Percentiles rank a stretch among this genome's conserved stretches.
Conservation (phyloP, 1,139 yeast genomes). For the Pichia terricola region DNA sequence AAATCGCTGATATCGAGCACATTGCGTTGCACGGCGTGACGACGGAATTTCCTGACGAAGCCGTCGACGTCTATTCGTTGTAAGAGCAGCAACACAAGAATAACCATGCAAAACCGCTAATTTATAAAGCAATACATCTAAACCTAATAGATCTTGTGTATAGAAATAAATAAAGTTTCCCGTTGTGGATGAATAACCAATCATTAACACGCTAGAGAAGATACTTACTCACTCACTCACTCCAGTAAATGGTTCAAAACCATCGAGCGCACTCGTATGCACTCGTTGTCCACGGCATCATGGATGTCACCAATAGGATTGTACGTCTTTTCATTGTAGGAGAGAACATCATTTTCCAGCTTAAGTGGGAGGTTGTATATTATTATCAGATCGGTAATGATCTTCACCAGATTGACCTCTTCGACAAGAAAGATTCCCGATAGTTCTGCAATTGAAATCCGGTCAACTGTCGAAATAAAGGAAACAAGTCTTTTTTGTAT, state of each 20-base stretch:
- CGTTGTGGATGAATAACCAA: too few species aligned
- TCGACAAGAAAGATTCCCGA: conserved; percentile 12
- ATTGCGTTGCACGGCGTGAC: conserved; percentile 49
- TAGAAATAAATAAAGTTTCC: too few species aligned
- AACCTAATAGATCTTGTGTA: too few species aligned
- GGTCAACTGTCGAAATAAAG: conserved; percentile 16
- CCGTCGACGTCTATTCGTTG: conserved; percentile 28
- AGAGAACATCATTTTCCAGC: conserved; percentile 8
- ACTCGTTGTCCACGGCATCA: neutral
- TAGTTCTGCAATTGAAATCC: conserved; percentile 14
- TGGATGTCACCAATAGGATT: neutral
- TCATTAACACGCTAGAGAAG: too few species aligned
- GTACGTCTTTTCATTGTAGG: neutral
- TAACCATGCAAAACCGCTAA: too few species aligned
- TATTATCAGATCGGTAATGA: neutral
- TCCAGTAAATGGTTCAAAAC: neutral
- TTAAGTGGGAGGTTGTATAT: conserved; percentile 17
- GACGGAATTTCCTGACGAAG: conserved; percentile 34
- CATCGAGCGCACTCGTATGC: neutral
- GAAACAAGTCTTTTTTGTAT: conserved; percentile 12
- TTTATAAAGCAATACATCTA: too few species aligned
- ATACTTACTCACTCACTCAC: too few species aligned
- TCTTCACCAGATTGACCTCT: conserved; percentile 2
- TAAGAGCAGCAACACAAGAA: conserved; percentile 5
- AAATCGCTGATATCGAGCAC: conserved; percentile 66